These are phyloP conservation scores for Syzygium syzygioides DNA, from an alignment of 441 rosid genomes.

Conservation along the genomic window DNA sequence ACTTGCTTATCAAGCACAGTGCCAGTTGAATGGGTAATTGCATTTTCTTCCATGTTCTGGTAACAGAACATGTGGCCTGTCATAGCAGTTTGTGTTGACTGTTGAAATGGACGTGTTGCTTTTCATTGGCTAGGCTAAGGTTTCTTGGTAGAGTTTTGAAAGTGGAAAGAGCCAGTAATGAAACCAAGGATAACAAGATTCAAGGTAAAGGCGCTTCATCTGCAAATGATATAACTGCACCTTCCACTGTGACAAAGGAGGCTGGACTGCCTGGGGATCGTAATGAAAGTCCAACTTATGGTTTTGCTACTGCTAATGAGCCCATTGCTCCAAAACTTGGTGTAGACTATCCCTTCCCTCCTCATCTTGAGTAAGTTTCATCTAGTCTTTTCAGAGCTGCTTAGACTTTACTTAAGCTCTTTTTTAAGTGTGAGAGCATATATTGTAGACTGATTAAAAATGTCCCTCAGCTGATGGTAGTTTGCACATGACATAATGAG, in stretches of 20 bases:
- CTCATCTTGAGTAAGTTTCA: constrained; percentile 71
- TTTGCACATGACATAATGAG: background rate
- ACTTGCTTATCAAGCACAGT: constrained; percentile 75
- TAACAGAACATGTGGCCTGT: background rate
- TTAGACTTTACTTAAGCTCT: background rate
- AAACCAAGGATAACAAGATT: constrained; percentile 33
- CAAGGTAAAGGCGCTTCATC: constrained; percentile 28
- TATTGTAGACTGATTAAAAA: background rate
- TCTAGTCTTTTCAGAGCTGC: background rate
- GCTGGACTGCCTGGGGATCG: constrained; percentile 21
- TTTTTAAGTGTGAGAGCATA: background rate
- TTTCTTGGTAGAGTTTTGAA: constrained; percentile 88
- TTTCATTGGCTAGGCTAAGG: constrained; percentile 49
- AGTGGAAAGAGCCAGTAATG: constrained; percentile 71
- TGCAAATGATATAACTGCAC: constrained; percentile 24
- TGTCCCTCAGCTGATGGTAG: background rate
- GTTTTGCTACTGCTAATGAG: constrained; percentile 33
- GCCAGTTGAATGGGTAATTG: constrained; percentile 71
- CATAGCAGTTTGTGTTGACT: background rate
- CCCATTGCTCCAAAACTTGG: constrained; percentile 90
- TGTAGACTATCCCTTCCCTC: constrained; percentile 90
- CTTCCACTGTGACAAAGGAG: constrained; percentile 25
- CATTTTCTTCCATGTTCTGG: background rate
- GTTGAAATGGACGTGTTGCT: background rate
- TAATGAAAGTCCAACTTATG: constrained; percentile 24